phyloP scores from a whole-genome alignment of 768 basidiomycete species.

The Termitomyces sp. region DNA sequence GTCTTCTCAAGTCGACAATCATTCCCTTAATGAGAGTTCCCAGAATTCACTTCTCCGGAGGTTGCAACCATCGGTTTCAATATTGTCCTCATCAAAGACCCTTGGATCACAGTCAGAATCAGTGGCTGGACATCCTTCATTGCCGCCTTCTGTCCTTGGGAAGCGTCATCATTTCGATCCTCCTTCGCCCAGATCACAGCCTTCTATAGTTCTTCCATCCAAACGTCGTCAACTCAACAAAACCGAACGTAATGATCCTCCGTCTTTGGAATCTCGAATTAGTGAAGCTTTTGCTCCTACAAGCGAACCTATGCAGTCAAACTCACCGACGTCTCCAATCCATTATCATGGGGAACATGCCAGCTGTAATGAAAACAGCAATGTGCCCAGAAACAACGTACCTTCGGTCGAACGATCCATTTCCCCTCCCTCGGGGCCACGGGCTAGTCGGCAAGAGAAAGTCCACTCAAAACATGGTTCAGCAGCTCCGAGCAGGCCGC shows the following conservation, averaged over 20 bases:
- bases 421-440: slow-evolving; percentile 2
- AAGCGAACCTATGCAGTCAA: not conserved
- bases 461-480: not conserved
- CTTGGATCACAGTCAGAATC: not conserved
- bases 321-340: not conserved
- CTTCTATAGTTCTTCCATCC: not conserved
- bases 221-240: slow-evolving; percentile 1
- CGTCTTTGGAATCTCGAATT: slow-evolving; percentile 2
- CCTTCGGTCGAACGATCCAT: not conserved
- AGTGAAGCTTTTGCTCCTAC: not conserved
- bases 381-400: not conserved
- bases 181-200: not conserved
- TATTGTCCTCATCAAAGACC: not conserved
- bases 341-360: not conserved
- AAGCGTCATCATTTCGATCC: slow-evolving; percentile 3
- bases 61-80: not conserved
- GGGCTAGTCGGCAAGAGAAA: not conserved
- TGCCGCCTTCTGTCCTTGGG: slow-evolving; percentile 2
- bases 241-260: not conserved
- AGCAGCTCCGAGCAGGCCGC: not conserved
- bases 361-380: not conserved
- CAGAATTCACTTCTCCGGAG: slow-evolving; percentile 1
- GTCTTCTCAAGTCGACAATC: not conserved
- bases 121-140: not conserved
- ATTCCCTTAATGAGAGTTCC: not conserved